These are phyloP conservation scores for Fimicolochytrium jonesii DNA, from an alignment of 192 early-diverging fungal genomes.

Conservation along the genomic window DNA sequence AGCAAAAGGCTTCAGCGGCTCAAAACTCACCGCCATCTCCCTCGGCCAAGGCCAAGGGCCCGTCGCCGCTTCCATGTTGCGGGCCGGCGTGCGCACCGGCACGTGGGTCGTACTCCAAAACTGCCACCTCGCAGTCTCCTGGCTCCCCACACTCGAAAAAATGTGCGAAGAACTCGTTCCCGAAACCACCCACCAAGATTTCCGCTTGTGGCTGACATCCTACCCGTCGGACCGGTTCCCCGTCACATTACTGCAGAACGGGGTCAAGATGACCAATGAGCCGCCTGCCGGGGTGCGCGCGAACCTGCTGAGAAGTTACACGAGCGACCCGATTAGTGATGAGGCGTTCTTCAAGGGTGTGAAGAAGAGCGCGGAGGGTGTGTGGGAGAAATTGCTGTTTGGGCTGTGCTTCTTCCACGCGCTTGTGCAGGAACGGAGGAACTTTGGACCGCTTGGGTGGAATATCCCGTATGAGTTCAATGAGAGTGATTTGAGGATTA, in stretches of 20 bases:
- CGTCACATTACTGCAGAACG: slow-evolving; percentile 56
- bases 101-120: slow-evolving; percentile 60
- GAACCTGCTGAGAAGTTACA: slow-evolving; percentile 49
- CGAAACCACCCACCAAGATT: slow-evolving; percentile 49
- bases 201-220: slow-evolving; percentile 56
- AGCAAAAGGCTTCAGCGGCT: slow-evolving; percentile 43
- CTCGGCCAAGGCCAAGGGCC: slow-evolving; percentile 61
- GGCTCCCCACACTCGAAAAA: slow-evolving; percentile 58
- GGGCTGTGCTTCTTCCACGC: slow-evolving; percentile 62
- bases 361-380: slow-evolving; percentile 40
- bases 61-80: slow-evolving; percentile 54
- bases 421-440: slow-evolving; percentile 54
- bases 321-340: slow-evolving; percentile 54
- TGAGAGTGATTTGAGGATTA: slow-evolving; percentile 57
- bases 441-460: slow-evolving; percentile 64
- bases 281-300: slow-evolving; percentile 55
- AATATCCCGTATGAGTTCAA: slow-evolving; percentile 66
- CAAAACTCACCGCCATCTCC: slow-evolving; percentile 45
- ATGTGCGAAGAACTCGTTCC: slow-evolving; percentile 60
- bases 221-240: slow-evolving; percentile 61
- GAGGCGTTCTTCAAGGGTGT: slow-evolving; percentile 50
- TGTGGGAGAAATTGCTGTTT: slow-evolving; percentile 56
- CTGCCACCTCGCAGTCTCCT: slow-evolving; percentile 57
- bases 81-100: slow-evolving; percentile 44
- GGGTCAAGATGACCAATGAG: slow-evolving; percentile 64